Percentiles rank a stretch among this genome's conserved stretches.
Evolutionary conservation across 441 rosid species (phyloP).

Genomic region (Aleurites moluccanus): DNA sequence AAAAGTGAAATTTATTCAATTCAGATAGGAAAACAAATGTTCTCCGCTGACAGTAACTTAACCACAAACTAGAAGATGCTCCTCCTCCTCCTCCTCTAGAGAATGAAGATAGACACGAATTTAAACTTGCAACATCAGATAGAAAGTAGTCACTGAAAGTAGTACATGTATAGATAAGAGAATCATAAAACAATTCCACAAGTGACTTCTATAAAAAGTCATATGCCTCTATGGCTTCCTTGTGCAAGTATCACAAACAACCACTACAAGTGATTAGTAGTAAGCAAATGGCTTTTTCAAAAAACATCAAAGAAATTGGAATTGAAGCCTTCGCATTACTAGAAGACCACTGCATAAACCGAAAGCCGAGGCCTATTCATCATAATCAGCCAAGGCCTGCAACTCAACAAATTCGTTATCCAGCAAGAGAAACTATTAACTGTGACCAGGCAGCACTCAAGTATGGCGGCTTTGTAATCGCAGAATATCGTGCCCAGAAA

Average conservation of each 20-base stretch:
- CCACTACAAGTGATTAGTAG: too few species aligned
- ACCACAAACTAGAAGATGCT: neutral
- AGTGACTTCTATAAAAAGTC: neutral
- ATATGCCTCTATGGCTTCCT: neutral
- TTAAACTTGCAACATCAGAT: neutral
- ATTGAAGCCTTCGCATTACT: conserved; percentile 2
- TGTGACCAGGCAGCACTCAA: conserved; percentile 15
- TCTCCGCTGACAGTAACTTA: neutral
- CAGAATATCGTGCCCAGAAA: conserved; percentile 6
- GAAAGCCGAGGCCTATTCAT: neutral
- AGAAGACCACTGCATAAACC: neutral
- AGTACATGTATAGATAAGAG: neutral
- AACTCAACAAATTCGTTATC: neutral
- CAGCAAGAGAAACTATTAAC: conserved; percentile 1
- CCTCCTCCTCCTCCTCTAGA: neutral
- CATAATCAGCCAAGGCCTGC: neutral
- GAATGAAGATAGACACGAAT: neutral
- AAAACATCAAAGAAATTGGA: conserved; percentile 4
- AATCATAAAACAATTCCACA: neutral
- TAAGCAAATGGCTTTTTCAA: neutral
- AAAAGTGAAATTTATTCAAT: too few species aligned
- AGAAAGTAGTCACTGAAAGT: neutral
- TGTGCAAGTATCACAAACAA: too few species aligned
- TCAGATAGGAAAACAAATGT: too few species aligned
- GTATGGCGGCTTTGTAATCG: conserved; percentile 4